phyloP scores from a whole-genome alignment of 1,284 basidiomycete genomes.

The Marasmius fiardii region DNA sequence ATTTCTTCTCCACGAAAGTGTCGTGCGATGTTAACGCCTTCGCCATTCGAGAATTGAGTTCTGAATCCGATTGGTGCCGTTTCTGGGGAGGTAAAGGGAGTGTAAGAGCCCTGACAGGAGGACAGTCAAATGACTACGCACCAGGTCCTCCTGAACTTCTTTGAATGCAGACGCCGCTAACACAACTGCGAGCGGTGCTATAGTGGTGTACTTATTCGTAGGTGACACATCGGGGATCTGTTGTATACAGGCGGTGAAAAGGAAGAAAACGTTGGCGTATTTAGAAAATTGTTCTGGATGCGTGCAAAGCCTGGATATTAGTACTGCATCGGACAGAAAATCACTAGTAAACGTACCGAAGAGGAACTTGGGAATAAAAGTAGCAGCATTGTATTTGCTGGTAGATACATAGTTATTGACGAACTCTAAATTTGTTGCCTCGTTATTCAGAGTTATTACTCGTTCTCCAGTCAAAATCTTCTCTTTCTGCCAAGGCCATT shows the following conservation, averaged over 20 bases:
- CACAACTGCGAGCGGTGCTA: constrained; percentile 87
- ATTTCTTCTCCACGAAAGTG: constrained; percentile 76
- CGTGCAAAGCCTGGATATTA: not conserved
- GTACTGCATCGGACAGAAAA: constrained; percentile 9
- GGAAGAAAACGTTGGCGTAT: constrained; percentile 98
- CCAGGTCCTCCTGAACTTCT: constrained; percentile 92
- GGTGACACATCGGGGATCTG: constrained; percentile 98
- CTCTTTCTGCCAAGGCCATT: constrained; percentile 78
- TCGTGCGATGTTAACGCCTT: constrained; percentile 72
- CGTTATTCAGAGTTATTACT: constrained; percentile 78
- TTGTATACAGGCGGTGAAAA: constrained; percentile 97
- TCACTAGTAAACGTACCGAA: constrained; percentile 57
- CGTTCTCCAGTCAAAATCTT: constrained; percentile 60
- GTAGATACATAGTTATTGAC: constrained; percentile 88
- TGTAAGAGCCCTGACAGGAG: not conserved
- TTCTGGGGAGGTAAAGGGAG: constrained; percentile 53
- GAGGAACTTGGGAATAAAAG: constrained; percentile 94
- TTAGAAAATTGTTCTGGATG: constrained; percentile 92
- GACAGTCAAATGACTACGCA: constrained; percentile 24
- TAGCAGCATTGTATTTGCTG: constrained; percentile 90
- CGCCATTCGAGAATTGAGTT: constrained; percentile 83
- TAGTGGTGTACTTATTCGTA: constrained; percentile 94
- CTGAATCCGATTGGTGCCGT: constrained; percentile 93
- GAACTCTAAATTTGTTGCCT: constrained; percentile 64
- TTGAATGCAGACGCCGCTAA: constrained; percentile 96